Conservation (phyloP, 2,329 filamentous ascomycete genomes). For the Torrubiellomyces zombiae region DNA sequence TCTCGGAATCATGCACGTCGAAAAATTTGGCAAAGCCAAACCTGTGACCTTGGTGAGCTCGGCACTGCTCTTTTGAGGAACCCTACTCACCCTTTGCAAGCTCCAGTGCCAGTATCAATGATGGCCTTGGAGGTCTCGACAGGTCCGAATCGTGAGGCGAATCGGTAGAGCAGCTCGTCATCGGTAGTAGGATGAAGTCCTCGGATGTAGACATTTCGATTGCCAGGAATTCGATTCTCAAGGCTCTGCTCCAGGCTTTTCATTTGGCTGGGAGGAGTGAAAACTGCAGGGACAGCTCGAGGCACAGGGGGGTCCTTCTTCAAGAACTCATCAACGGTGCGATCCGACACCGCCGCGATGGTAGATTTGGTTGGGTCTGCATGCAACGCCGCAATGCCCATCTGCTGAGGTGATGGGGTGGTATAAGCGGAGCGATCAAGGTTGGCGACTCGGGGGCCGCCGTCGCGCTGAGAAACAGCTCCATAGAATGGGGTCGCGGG, state of each 20-base stretch:
- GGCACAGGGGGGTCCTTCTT: constrained; percentile 71
- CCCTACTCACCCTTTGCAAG: constrained; percentile 75
- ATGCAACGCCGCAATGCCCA: constrained; percentile 24
- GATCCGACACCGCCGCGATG: constrained; percentile 23
- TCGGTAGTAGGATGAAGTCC: constrained; percentile 91
- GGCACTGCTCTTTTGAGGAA: too few species aligned
- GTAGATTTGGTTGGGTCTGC: constrained; percentile 25
- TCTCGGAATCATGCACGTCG: constrained; percentile 74
- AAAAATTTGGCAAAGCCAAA: constrained; percentile 97
- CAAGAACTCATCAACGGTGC: constrained; percentile 46
- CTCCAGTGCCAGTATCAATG: constrained; percentile 81
- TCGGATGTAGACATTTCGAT: constrained; percentile 96
- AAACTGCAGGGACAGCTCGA: constrained; percentile 74
- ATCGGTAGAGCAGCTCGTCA: constrained; percentile 70
- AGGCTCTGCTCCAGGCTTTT: constrained; percentile 88
- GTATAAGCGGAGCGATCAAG: constrained; percentile 49
- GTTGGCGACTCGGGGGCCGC: constrained; percentile 38
- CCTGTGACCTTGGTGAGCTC: too few species aligned
- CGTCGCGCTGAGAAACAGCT: constrained; percentile 39
- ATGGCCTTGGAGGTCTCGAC: constrained; percentile 98
- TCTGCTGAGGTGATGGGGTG: constrained; percentile 48
- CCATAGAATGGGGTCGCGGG: constrained; percentile 50
- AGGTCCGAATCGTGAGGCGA: constrained; percentile 74
- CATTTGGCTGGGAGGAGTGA: constrained; percentile 67
- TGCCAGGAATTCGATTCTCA: constrained; percentile 78